A percentile compares a stretch with the other conserved stretches of the same genome.
Evolutionary conservation across 257 asterid genomes (phyloP).

Genomic region (Dorcoceras hygrometricum): DNA sequence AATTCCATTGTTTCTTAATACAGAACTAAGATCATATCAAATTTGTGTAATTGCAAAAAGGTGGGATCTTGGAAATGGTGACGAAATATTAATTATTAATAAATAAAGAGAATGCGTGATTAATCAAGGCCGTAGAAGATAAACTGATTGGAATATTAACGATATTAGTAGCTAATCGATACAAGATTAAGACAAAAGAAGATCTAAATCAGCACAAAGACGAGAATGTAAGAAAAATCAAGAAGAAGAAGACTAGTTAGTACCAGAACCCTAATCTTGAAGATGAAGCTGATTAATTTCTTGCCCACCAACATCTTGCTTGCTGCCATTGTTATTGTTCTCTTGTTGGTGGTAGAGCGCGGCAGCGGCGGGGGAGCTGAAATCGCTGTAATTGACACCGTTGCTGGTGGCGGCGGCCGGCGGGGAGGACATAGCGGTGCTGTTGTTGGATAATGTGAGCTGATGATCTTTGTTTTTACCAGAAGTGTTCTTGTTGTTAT

Average conservation of each 20-base stretch:
- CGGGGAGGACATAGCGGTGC: neutral
- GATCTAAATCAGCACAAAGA: neutral
- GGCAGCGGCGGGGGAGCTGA: neutral
- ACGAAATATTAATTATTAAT: neutral
- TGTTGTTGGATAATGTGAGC: neutral
- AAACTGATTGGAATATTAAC: neutral
- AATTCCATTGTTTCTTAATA: neutral
- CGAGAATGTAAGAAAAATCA: neutral
- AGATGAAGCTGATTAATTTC: constrained; percentile 9
- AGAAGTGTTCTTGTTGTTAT: constrained; percentile 33
- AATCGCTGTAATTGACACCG: neutral
- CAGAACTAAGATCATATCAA: neutral
- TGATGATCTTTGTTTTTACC: constrained; percentile 20
- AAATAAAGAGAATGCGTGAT: neutral
- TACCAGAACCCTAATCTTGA: neutral
- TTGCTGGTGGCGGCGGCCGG: neutral
- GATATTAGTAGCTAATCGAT: neutral
- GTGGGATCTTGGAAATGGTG: neutral
- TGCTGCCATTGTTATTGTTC: neutral
- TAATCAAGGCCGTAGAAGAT: neutral
- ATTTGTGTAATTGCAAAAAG: neutral
- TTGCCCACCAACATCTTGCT: neutral
- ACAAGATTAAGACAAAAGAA: neutral
- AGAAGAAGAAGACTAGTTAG: neutral
- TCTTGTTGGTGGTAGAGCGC: constrained; percentile 6